A percentile compares a stretch with the other conserved stretches of the same genome.
These are phyloP conservation scores for Neopestalotiopsis sp. DNA, from an alignment of 2,329 filamentous ascomycete genomes.

Conservation along the genomic window DNA sequence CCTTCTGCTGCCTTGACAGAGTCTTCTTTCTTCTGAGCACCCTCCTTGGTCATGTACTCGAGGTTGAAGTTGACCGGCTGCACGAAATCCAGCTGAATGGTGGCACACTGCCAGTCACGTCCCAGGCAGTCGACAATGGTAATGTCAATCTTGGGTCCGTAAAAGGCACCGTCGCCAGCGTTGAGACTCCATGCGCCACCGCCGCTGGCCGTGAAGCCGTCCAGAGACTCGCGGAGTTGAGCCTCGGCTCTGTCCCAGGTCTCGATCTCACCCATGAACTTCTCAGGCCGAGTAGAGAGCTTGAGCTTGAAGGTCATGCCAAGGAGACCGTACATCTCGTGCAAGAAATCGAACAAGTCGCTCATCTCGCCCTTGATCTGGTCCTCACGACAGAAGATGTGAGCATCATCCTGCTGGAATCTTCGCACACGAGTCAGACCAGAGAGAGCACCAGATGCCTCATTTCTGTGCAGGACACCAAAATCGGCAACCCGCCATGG, in stretches of 20 bases:
- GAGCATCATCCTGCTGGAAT: conserved; percentile 90
- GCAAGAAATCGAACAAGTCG: conserved; percentile 72
- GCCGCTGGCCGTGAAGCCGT: conserved; percentile 69
- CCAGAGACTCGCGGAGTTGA: conserved; percentile 78
- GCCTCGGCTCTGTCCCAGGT: conserved; percentile 90
- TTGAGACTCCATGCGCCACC: conserved; percentile 83
- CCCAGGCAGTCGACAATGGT: conserved; percentile 87
- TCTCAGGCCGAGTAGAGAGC: conserved; percentile 88
- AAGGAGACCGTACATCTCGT: conserved; percentile 76
- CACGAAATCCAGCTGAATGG: conserved; percentile 93
- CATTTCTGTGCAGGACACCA: conserved; percentile 84
- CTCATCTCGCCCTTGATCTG: conserved; percentile 68
- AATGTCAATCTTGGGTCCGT: conserved; percentile 98
- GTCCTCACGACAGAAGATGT: conserved; percentile 78
- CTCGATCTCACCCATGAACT: conserved; percentile 83
- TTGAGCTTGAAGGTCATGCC: conserved; percentile 93
- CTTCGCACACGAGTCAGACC: conserved; percentile 83
- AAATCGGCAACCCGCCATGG: conserved; percentile 88
- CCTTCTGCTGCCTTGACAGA: conserved; percentile 34
- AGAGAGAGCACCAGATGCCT: conserved; percentile 79
- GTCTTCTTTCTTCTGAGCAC: conserved; percentile 44
- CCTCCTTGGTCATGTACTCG: conserved; percentile 80
- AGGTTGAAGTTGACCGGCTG: conserved; percentile 85
- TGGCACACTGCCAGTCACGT: conserved; percentile 87
- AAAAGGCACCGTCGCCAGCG: conserved; percentile 95